Evolutionary conservation across 345 rosid genomes (phyloP).

Genomic region (Odontarrhena argentea): DNA sequence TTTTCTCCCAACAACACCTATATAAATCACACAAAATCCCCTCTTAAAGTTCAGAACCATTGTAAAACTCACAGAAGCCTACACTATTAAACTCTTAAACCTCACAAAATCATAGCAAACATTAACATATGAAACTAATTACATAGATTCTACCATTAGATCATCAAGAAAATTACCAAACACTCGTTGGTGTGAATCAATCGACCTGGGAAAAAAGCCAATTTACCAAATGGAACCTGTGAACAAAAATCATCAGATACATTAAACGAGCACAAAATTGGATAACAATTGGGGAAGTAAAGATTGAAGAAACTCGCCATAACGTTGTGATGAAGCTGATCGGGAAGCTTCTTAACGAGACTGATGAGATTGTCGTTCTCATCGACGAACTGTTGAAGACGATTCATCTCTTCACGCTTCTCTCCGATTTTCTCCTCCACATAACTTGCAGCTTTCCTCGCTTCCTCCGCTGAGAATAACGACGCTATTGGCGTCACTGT

Average conservation of each 20-base stretch:
- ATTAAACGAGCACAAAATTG: neutral
- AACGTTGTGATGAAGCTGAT: conserved; percentile 76
- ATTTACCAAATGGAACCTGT: conserved; percentile 86
- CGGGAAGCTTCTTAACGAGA: conserved; percentile 72
- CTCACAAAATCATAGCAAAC: neutral
- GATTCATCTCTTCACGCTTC: conserved; percentile 59
- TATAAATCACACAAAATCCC: conserved; percentile 7
- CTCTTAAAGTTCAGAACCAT: neutral
- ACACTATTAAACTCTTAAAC: neutral
- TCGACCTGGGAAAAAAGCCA: conserved; percentile 85
- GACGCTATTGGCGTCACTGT: conserved; percentile 71
- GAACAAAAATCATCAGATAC: conserved; percentile 2
- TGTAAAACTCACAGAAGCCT: neutral
- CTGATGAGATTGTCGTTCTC: conserved; percentile 65
- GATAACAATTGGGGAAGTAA: neutral
- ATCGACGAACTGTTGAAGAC: conserved; percentile 54
- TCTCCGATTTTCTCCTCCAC: conserved; percentile 64
- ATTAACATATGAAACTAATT: neutral
- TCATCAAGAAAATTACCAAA: conserved; percentile 49
- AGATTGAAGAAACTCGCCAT: conserved; percentile 51
- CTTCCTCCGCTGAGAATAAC: conserved; percentile 65
- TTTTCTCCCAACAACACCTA: conserved; percentile 90
- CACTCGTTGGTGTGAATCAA: conserved; percentile 87
- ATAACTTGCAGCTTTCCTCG: conserved; percentile 62
- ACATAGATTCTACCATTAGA: neutral